phyloP scores from a whole-genome alignment of 768 basidiomycete species.

The Agaricus subrufescens region DNA sequence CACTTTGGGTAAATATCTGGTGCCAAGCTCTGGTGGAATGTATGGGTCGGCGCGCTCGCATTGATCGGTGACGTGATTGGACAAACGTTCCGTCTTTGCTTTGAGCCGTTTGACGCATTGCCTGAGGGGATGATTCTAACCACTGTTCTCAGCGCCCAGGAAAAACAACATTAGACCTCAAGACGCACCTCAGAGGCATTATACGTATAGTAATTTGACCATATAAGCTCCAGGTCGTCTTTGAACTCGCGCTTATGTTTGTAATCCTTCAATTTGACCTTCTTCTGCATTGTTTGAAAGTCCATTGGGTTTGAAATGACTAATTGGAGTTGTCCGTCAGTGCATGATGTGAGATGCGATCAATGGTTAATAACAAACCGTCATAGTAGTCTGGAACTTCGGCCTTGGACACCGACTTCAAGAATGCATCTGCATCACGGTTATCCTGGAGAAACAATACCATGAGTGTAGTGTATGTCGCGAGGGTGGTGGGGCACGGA shows the following conservation, averaged over 20 bases:
- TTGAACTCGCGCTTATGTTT: conserved; percentile 93
- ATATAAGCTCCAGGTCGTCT: conserved; percentile 92
- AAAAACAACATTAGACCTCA: background rate
- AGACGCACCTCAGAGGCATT: conserved; percentile 84
- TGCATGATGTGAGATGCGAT: conserved; percentile 1
- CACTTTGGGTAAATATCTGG: conserved; percentile 24
- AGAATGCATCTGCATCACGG: conserved; percentile 89
- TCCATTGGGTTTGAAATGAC: conserved; percentile 97
- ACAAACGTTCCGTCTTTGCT: conserved; percentile 78
- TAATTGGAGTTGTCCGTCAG: conserved; percentile 24
- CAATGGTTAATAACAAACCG: conserved; percentile 41
- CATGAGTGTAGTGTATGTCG: conserved; percentile 24
- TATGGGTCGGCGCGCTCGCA: conserved; percentile 72
- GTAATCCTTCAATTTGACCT: conserved; percentile 88
- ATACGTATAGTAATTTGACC: conserved; percentile 92
- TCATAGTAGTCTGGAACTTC: conserved; percentile 95
- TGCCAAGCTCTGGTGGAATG: conserved; percentile 47
- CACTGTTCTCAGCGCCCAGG: conserved; percentile 3
- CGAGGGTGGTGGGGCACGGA: conserved; percentile 27
- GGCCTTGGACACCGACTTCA: conserved; percentile 85
- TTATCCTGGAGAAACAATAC: conserved; percentile 49
- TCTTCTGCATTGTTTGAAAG: conserved; percentile 86
- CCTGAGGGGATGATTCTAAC: conserved; percentile 84
- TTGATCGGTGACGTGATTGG: conserved; percentile 88
- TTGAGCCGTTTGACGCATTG: conserved; percentile 77